phyloP scores from a whole-genome alignment of 2,329 filamentous ascomycete genomes.

The Epichloe brachyelytri region DNA sequence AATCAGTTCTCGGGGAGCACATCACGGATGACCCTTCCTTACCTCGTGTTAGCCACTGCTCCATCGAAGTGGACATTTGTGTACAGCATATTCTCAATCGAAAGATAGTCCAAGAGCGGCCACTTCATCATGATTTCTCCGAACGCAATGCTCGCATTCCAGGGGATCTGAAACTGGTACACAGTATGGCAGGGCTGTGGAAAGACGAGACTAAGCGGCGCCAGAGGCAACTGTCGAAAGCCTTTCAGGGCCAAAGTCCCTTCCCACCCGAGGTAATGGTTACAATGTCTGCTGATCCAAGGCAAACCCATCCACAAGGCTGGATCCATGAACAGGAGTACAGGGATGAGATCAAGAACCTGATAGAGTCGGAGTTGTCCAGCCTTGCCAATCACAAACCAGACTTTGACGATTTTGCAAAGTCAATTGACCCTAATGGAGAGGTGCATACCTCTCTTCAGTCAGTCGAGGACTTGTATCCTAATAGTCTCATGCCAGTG shows the following conservation, averaged over 20 bases:
- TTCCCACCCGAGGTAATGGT: slow-evolving; percentile 72
- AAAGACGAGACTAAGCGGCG: slow-evolving; percentile 73
- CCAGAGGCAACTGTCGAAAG: slow-evolving; percentile 55
- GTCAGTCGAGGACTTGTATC: slow-evolving; percentile 79
- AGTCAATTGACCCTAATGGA: slow-evolving; percentile 36
- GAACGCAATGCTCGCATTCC: slow-evolving; percentile 55
- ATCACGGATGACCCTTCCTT: slow-evolving; percentile 47
- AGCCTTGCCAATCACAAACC: slow-evolving; percentile 26
- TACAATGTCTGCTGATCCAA: slow-evolving; percentile 75
- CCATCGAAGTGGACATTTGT: slow-evolving; percentile 79
- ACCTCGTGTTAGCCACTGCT: slow-evolving; percentile 73
- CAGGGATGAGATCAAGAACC: slow-evolving; percentile 45
- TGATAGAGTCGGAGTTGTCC: slow-evolving; percentile 51
- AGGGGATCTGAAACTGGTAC: slow-evolving; percentile 66
- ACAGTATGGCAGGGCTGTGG: slow-evolving; percentile 92
- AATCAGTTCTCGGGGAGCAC: slow-evolving; percentile 43
- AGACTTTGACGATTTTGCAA: slow-evolving; percentile 55
- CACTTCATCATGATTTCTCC: slow-evolving; percentile 74
- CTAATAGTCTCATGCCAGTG: slow-evolving; percentile 44
- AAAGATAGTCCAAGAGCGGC: slow-evolving; percentile 58
- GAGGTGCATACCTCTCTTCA: slow-evolving; percentile 64
- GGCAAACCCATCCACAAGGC: slow-evolving; percentile 57
- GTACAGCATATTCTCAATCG: slow-evolving; percentile 83
- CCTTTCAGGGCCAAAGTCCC: slow-evolving; percentile 53
- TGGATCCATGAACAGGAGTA: slow-evolving; percentile 94